Evolutionary conservation across 768 basidiomycete genomes (phyloP).

Genomic region (Tephrocybe sp.): DNA sequence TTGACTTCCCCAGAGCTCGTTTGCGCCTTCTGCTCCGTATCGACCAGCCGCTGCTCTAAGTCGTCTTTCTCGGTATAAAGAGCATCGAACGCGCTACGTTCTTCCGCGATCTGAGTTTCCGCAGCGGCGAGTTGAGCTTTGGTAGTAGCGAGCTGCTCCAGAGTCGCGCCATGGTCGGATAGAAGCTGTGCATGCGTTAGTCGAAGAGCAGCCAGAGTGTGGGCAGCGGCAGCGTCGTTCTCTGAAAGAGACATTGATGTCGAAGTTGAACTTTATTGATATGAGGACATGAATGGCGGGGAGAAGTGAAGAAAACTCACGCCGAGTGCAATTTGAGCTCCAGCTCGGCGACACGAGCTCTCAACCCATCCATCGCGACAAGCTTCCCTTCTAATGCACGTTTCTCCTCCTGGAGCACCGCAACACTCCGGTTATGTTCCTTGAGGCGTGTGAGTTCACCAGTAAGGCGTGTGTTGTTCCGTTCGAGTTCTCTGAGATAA

Average conservation of each 20-base stretch:
- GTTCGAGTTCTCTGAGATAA: slow-evolving; percentile 60
- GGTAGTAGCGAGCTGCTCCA: slow-evolving; percentile 44
- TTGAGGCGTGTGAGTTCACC: slow-evolving; percentile 52
- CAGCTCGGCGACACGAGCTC: slow-evolving; percentile 63
- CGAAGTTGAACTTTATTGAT: slow-evolving; percentile 42
- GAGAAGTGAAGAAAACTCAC: no score
- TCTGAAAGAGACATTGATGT: slow-evolving; percentile 21
- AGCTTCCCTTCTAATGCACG: slow-evolving; percentile 56
- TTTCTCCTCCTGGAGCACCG: slow-evolving; percentile 76
- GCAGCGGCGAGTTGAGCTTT: slow-evolving; percentile 36
- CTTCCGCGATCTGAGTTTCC: slow-evolving; percentile 29
- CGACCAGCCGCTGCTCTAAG: slow-evolving; percentile 2
- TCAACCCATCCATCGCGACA: slow-evolving; percentile 46
- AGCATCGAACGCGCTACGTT: slow-evolving; percentile 3
- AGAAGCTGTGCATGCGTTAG: slow-evolving; percentile 60
- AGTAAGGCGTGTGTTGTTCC: slow-evolving; percentile 51
- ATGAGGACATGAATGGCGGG: no score
- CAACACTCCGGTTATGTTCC: slow-evolving; percentile 57
- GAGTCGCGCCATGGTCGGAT: slow-evolving; percentile 62
- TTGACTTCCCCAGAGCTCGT: no score
- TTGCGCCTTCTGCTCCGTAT: background rate
- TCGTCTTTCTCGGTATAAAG: slow-evolving; percentile 10
- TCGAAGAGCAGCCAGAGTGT: slow-evolving; percentile 57
- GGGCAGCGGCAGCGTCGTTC: slow-evolving; percentile 38
- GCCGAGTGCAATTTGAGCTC: slow-evolving; percentile 48